Evolutionary conservation across 371 early-diverging fungal genomes (phyloP), one percentile per base, ranked within the genome.

Genomic region (Lichtheimia ramosa): DNA sequence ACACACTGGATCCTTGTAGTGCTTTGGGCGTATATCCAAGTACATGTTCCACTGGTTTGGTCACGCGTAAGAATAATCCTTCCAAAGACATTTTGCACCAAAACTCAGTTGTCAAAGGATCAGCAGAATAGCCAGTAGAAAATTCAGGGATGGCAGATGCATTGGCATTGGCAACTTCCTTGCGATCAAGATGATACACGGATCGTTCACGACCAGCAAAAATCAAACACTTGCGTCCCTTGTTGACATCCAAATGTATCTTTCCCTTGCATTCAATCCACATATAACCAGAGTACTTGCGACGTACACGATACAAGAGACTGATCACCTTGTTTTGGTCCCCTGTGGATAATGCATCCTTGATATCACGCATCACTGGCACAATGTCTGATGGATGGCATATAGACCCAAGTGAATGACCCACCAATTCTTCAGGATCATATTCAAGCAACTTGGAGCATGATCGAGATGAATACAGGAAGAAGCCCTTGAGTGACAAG

Each of bases 21-120:
- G 80, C 77, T 20, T 69, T 58, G 8, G 78, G 69, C 15, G 65
- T 62, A 16, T 69, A 70, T 6, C 84, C 85, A 4, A 84, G 28
- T 3, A 77, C 56, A 39, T 71, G 62, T 3, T 61, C 63, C 39
- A 73, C 74, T 15, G 68, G 68, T 51, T 65, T 58, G 16, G 81
- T 76, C 10, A 65, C 68, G 56, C 79, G 77, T 12, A 91, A 68
- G 40, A 83, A 69, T 6, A 89, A 50, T 0, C 89, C 91, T 58
- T 87, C 84, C 2, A 70, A 54, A 27, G 83, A 77, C 0, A 89
- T 46, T 56, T 87, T 89, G 6, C 75, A 70, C 91, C 91, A 91
- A 24, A 83, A 79, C 52, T 81, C 81, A 21, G 54, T 46, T 21
- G 65, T 58, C 20, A 48, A 18, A 13, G 59, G 46, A 25, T 54